Conservation (phyloP, 2,329 filamentous ascomycete species). For the Thielaviopsis punctulata region DNA sequence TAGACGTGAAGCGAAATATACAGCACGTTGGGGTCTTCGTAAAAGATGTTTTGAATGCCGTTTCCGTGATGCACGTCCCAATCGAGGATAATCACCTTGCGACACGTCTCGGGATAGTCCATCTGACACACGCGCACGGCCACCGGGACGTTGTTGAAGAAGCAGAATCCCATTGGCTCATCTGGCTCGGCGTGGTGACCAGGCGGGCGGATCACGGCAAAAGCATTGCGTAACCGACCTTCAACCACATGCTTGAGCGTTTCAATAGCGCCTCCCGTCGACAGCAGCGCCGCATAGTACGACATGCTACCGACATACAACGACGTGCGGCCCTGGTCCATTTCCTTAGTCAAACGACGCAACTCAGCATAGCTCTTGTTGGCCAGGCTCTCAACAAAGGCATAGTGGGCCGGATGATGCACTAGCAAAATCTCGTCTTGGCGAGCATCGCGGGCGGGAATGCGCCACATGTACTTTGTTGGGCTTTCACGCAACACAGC, state of each 20-base stretch:
- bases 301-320: constrained; percentile 74
- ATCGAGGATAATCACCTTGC: constrained; percentile 83
- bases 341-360: constrained; percentile 42
- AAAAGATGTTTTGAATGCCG: constrained; percentile 91
- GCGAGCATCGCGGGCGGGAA: constrained; percentile 61
- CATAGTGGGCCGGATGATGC: constrained; percentile 60
- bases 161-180: constrained; percentile 80
- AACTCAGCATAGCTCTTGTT: constrained; percentile 45
- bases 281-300: constrained; percentile 63
- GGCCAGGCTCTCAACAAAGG: constrained; percentile 51
- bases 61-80: constrained; percentile 80
- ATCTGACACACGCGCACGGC: constrained; percentile 75
- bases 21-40: constrained; percentile 81
- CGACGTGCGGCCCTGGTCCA: constrained; percentile 52
- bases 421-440: constrained; percentile 64
- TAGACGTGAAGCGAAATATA: constrained; percentile 94
- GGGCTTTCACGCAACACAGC: constrained; percentile 35
- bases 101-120: constrained; percentile 62
- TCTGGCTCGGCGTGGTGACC: constrained; percentile 88
- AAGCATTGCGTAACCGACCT: constrained; percentile 77
- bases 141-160: constrained; percentile 95
- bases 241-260: constrained; percentile 81
- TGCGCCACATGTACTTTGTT: constrained; percentile 54
- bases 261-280: constrained; percentile 86
- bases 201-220: constrained; percentile 86